These are phyloP conservation scores for Sporothrix schenckii DNA, from an alignment of 2,329 filamentous ascomycete species.

Conservation along the genomic window DNA sequence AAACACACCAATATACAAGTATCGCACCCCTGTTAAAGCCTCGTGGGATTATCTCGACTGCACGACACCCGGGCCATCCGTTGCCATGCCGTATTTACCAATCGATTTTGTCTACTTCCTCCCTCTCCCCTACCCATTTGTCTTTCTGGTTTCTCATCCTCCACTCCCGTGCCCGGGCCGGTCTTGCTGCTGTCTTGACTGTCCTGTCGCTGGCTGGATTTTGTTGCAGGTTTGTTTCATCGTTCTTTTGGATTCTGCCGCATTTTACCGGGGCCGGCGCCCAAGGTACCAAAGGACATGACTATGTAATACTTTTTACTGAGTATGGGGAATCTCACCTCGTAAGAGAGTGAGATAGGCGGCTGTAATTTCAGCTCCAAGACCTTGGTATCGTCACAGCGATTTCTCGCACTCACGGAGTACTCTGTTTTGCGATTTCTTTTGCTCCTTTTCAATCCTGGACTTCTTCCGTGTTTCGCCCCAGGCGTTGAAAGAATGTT, in stretches of 20 bases:
- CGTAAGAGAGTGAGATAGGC: not conserved
- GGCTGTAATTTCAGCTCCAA: not conserved
- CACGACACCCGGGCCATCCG: conserved; percentile 1
- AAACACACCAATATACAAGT: not conserved
- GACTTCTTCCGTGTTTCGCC: conserved; percentile 4
- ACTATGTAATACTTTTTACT: not conserved
- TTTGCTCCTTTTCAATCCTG: not conserved
- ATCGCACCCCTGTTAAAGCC: conserved; percentile 8
- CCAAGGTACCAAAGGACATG: no score
- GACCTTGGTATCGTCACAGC: not conserved
- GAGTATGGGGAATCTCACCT: not conserved
- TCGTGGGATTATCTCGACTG: conserved; percentile 19
- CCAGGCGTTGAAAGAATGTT: conserved; percentile 20
- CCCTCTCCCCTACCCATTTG: not conserved
- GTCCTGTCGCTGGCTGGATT: not conserved
- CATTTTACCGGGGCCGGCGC: not conserved
- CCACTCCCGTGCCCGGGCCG: conserved; percentile 10
- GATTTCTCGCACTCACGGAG: not conserved
- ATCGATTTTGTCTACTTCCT: not conserved
- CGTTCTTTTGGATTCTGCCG: conserved; percentile 5
- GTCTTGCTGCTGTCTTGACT: conserved; percentile 13
- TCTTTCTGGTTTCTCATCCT: conserved; percentile 8
- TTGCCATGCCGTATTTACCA: conserved; percentile 1
- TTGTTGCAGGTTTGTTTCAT: conserved; percentile 36
- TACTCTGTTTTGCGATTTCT: not conserved